A percentile compares a stretch with the other conserved stretches of the same genome.
These are phyloP conservation scores for Tieghemostelium lacteum DNA, from an alignment of 78 protist species.

Conservation along the genomic window DNA sequence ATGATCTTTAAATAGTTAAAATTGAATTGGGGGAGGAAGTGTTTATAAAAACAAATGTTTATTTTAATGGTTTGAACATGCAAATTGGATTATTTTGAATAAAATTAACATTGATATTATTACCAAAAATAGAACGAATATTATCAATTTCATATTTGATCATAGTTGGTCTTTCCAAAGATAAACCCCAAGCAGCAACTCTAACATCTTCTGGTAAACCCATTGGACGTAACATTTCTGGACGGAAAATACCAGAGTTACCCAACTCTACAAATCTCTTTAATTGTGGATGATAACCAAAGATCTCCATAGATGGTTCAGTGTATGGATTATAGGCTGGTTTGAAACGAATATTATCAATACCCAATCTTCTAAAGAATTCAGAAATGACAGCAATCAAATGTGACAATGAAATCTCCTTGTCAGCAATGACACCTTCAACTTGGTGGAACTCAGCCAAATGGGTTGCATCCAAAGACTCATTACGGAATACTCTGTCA, in stretches of 20 bases:
- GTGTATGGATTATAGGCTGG: slow-evolving; percentile 99
- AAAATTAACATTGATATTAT: slow-evolving; percentile 84
- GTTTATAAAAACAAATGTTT: too few relatives aligned
- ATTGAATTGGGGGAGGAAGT: too few relatives aligned
- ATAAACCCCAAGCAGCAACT: slow-evolving; percentile 98
- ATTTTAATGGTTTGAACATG: slow-evolving; percentile 82
- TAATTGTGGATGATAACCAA: slow-evolving; percentile 88
- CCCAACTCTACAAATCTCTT: slow-evolving; percentile 92
- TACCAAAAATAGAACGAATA: slow-evolving; percentile 98
- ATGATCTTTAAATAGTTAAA: too few relatives aligned
- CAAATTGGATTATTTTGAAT: slow-evolving; percentile 85
- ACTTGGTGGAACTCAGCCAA: slow-evolving; percentile 99
- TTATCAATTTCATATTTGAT: slow-evolving; percentile 91
- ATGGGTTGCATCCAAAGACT: slow-evolving; percentile 99
- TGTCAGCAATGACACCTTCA: slow-evolving; percentile 97
- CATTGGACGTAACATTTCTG: slow-evolving; percentile 99
- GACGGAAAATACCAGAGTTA: slow-evolving; percentile 98
- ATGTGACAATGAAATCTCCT: slow-evolving; percentile 92
- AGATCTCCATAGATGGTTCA: slow-evolving; percentile 99
- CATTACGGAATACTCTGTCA: slow-evolving; percentile 99
- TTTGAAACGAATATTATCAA: slow-evolving; percentile 93
- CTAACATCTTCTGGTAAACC: slow-evolving; percentile 97
- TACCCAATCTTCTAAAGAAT: slow-evolving; percentile 94
- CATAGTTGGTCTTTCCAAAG: slow-evolving; percentile 99
- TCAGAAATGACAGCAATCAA: slow-evolving; percentile 94